Evolutionary conservation across 345 rosid genomes (phyloP), one percentile per base, ranked within the genome.

Genomic region (Noccaea bulbosa): DNA sequence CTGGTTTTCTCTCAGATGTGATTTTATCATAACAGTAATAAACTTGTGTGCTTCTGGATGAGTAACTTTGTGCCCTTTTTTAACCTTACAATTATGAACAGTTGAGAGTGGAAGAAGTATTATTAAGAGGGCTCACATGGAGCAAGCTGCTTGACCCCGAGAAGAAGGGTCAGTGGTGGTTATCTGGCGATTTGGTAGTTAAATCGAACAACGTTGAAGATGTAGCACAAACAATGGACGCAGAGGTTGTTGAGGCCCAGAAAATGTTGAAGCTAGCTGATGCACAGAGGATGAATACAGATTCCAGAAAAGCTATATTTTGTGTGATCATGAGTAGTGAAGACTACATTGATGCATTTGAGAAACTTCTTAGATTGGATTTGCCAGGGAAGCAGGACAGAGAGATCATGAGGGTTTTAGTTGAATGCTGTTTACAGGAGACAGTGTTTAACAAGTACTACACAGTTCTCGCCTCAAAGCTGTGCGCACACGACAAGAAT

Each of bases 81-180:
- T n/a, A 34, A 27, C 22, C 30, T 62, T 37, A 55, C 48, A 49
- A 47, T 63, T 11, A 27, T 78, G 2, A 16, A 49, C 86, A 93
- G 97, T 73, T 91, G 71, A 69, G 88, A 69, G 90, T 80, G 54
- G 96, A 87, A 72, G 86, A 84, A 61, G 81, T 87, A 61, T 56
- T 88, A 61, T 74, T 87, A 72, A 82, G 91, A 69, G 97, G 96
- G 51, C 82, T 91, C 24, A 87, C 80, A 72, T 93, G 97, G 99
- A 91, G 87, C 84, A 89, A 83, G 81, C 84, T 93, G 65, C 88
- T 91, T 68, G 95, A 89, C 78, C 85, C 90, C 48, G 81, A 84
- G 77, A 93, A 91, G 81, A 91, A 86, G 78, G 97, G 99, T 34
- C 96, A 86, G 61, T 93, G 99, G 97, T 94, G 99, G 99, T 62